Base-by-base conservation (phyloP, 208 protist genomes). In the Leishmania arabica region DNA sequence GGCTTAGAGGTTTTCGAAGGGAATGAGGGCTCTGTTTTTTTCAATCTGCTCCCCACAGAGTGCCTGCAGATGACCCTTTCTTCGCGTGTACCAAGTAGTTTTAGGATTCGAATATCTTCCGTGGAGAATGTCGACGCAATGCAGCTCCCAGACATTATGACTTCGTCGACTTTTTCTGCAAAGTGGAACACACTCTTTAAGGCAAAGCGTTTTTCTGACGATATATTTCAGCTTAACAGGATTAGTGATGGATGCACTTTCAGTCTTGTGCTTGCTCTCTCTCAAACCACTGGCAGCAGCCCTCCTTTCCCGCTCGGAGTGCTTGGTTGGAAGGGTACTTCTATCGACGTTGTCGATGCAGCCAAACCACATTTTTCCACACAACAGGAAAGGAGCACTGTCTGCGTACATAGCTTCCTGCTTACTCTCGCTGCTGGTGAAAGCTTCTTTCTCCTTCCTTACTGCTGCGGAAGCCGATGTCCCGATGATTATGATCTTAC, bases 51-150 rank as follows among this genome's bases (percentile, higher is more conserved):
- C 34, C 82, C 84, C 27, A 81, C 78, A 56, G 88, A 96, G 54
- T 64, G 80, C 53, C 69, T 94, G 19, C 91, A 95, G 80, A 60
- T 95, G 74, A 86, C 79, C 24, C 75, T 90, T 71, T 89, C 85
- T n/a, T 79, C 81, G 34, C 86, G 81, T 71, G 70, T 65, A 37
- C 47, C 87, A 88, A 62, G 79, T 13, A 65, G 75, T 76, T 34
- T 90, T 60, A 60, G 75, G 42, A 54, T 86, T 83, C 9, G 78
- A 78, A 60, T 74, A 51, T 60, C 87, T 78, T 76, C 77, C 62
- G 62, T 85, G 3, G 84, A 80, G n/a, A 82, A 74, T 31, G 78
- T 82, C 8, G 76, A 56, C 37, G 72, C 87, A 3, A 49, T 64
- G 64, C 73, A 75, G 34, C 74, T 92, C 78, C 77, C 81, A n/a